phyloP scores from a whole-genome alignment of 495 filamentous ascomycete genomes.

The Penicilliopsis zonata region DNA sequence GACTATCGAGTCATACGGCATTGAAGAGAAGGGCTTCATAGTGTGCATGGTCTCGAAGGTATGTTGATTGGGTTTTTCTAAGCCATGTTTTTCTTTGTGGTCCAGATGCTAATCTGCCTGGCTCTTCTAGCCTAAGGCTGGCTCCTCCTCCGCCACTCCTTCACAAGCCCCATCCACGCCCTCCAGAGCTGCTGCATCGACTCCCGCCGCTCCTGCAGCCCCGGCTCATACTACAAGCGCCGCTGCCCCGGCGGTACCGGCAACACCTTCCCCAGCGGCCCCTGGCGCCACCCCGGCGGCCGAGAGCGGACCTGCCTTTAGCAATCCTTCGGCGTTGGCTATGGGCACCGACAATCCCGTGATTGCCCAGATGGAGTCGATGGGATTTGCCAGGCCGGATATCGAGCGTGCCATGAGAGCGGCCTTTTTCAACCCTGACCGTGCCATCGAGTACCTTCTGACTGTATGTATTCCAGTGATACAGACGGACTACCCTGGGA shows the following conservation, averaged over 20 bases:
- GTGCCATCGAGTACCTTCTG: constrained; percentile 90
- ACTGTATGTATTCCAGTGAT: constrained; percentile 45
- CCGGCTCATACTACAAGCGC: constrained; percentile 53
- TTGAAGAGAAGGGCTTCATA: constrained; percentile 98
- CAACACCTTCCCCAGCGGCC: constrained; percentile 61
- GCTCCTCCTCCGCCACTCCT: constrained; percentile 44
- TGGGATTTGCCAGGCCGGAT: constrained; percentile 81
- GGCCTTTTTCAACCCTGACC: constrained; percentile 92
- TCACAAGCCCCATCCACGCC: constrained; percentile 49
- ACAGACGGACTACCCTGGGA: constrained; percentile 2
- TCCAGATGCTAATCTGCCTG: constrained; percentile 5
- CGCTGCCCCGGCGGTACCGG: constrained; percentile 44
- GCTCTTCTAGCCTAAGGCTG: constrained; percentile 50
- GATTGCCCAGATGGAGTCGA: constrained; percentile 92
- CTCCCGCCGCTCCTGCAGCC: constrained; percentile 50
- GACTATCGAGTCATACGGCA: constrained; percentile 88
- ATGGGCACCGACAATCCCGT: constrained; percentile 71
- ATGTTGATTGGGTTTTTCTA: constrained; percentile 7
- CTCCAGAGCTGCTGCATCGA: constrained; percentile 29
- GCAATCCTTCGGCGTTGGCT: constrained; percentile 70
- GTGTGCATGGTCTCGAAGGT: constrained; percentile 97
- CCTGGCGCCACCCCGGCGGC: constrained; percentile 30
- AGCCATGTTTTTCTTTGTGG: constrained; percentile 1
- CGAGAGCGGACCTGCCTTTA: constrained; percentile 37
- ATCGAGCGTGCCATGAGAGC: constrained; percentile 92